phyloP scores from a whole-genome alignment of 257 asterid species.

The Vinca minor region DNA sequence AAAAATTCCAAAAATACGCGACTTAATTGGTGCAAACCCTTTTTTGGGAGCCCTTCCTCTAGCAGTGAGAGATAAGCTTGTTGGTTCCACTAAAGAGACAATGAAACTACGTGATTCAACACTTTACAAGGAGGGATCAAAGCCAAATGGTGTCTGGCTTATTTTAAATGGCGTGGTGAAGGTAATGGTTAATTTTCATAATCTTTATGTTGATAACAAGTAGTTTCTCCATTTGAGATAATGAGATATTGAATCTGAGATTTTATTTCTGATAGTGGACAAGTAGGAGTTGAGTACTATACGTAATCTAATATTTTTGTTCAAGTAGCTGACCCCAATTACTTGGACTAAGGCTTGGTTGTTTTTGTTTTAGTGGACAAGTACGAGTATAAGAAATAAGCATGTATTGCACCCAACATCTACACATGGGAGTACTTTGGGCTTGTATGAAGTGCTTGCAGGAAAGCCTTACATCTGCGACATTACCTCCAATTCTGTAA shows the following conservation, averaged over 20 bases:
- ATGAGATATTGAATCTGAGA: constrained; percentile 14
- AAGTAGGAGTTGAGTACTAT: constrained; percentile 35
- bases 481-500: constrained; percentile 70
- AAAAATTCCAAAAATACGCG: constrained; percentile 58
- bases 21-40: constrained; percentile 65
- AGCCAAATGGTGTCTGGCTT: constrained; percentile 72
- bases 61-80: constrained; percentile 43
- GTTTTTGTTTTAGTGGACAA: constrained; percentile 93
- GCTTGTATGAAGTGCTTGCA: constrained; percentile 87
- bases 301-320: too few relatives aligned
- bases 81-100: constrained; percentile 64
- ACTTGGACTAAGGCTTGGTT: too few relatives aligned
- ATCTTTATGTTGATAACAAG: constrained; percentile 6
- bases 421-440: constrained; percentile 90
- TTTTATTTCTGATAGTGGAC: constrained; percentile 57
- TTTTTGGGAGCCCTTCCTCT: constrained; percentile 82
- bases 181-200: constrained; percentile 31
- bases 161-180: constrained; percentile 84
- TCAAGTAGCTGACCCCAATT: too few relatives aligned
- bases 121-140: constrained; percentile 72
- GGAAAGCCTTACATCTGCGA: constrained; percentile 80
- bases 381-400: constrained; percentile 33
- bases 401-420: constrained; percentile 64
- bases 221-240: constrained; percentile 3
- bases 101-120: constrained; percentile 61